phyloP scores from a whole-genome alignment of 495 filamentous ascomycete genomes.

The Penicillium argentinense region DNA sequence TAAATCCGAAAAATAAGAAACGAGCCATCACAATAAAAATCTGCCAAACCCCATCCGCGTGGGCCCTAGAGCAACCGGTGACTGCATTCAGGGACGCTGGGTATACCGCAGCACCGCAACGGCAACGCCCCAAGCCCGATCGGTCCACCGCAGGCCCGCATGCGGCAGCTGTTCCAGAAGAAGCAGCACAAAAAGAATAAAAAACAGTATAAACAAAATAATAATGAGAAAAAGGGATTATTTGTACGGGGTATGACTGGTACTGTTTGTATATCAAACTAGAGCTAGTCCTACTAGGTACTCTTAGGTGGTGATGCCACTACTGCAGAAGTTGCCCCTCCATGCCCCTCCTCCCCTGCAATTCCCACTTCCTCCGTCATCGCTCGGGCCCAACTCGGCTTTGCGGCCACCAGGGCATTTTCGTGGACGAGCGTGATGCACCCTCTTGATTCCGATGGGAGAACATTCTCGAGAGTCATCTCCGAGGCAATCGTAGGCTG shows the following conservation, averaged over 20 bases:
- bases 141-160: slow-evolving; percentile 26
- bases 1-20: too few relatives aligned
- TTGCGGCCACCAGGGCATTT: slow-evolving; percentile 3
- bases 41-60: slow-evolving; percentile 15
- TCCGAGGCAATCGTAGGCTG: slow-evolving; percentile 21
- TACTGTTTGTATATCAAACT: too few relatives aligned
- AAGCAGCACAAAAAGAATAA: background rate
- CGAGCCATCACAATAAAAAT: slow-evolving; percentile 5
- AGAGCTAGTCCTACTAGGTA: too few relatives aligned
- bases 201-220: background rate
- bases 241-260: background rate
- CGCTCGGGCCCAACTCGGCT: slow-evolving; percentile 4
- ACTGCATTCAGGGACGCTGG: too few relatives aligned
- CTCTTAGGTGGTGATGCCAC: background rate
- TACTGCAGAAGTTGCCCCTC: slow-evolving; percentile 1
- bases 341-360: background rate
- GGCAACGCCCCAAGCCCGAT: slow-evolving; percentile 9
- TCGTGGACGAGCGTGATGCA: slow-evolving; percentile 2
- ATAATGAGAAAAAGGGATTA: background rate
- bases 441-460: slow-evolving; percentile 13
- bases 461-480: slow-evolving; percentile 33
- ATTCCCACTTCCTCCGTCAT: background rate
- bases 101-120: slow-evolving; percentile 5
- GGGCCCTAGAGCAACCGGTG: too few relatives aligned
- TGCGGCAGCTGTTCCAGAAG: too few relatives aligned